These are phyloP conservation scores for Candida corydali DNA, from an alignment of 805 yeast genomes.

Conservation along the genomic window DNA sequence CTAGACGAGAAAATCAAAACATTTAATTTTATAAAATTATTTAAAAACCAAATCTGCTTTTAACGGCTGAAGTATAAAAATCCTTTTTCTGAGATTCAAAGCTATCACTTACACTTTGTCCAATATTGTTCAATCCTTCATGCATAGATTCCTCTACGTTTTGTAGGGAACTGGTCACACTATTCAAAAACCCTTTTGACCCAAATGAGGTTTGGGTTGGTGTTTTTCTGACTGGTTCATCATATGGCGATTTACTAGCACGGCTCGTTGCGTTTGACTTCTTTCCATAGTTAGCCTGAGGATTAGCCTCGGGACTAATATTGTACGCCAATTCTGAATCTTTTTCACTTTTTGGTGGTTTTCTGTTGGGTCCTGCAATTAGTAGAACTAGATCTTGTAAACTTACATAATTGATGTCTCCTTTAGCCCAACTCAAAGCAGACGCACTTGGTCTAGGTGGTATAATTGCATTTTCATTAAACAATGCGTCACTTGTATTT, in stretches of 20 bases:
- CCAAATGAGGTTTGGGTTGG: conserved; percentile 33
- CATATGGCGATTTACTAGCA: conserved; percentile 30
- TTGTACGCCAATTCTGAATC: conserved; percentile 55
- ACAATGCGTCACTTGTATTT: conserved; percentile 51
- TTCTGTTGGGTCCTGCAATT: conserved; percentile 73
- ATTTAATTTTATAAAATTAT: neutral
- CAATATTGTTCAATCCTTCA: conserved; percentile 52
- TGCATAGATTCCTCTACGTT: conserved; percentile 50
- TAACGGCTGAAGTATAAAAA: conserved; percentile 48
- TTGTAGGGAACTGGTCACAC: conserved; percentile 50
- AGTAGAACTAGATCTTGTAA: conserved; percentile 58
- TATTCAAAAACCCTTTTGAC: conserved; percentile 39
- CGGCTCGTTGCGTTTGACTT: conserved; percentile 6
- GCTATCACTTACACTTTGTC: conserved; percentile 50
- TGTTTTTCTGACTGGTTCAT: conserved; percentile 43
- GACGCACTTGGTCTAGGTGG: conserved; percentile 81
- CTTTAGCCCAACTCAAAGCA: conserved; percentile 83
- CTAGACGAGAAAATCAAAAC: neutral
- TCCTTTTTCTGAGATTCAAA: conserved; percentile 48
- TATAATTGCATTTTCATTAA: conserved; percentile 60
- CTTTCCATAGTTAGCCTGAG: conserved; percentile 23
- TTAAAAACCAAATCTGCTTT: conserved; percentile 51
- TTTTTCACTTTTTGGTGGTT: conserved; percentile 46
- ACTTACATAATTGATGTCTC: conserved; percentile 55
- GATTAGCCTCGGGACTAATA: conserved; percentile 43